phyloP scores from a whole-genome alignment of 2,329 filamentous ascomycete species.

The Trichoderma sp. region DNA sequence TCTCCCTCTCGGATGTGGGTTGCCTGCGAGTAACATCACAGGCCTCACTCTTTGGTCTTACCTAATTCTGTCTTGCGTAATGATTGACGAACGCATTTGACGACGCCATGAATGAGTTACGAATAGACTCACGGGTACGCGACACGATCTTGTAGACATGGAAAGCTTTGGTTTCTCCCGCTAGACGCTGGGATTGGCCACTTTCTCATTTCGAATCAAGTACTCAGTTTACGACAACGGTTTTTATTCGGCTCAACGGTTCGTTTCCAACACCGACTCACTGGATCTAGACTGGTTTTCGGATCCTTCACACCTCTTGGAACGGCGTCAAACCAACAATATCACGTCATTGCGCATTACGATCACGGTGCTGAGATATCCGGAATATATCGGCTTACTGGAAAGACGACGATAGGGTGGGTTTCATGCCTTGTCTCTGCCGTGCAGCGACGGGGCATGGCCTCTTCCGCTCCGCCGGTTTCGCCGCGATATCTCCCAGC shows the following conservation, averaged over 20 bases:
- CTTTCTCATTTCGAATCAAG: conserved; percentile 37
- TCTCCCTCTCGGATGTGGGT: conserved; percentile 31
- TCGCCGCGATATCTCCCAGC: conserved; percentile 13
- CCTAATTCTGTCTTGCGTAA: conserved; percentile 50
- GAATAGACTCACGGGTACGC: conserved; percentile 31
- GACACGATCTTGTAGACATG: conserved; percentile 40
- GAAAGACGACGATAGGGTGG: conserved; percentile 40
- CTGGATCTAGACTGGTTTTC: conserved; percentile 38
- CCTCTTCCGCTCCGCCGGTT: conserved; percentile 25
- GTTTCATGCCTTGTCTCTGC: conserved; percentile 37
- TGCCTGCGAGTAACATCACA: not conserved
- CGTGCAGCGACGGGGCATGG: conserved; percentile 37
- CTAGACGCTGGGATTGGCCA: conserved; percentile 41
- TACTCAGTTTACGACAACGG: conserved; percentile 32
- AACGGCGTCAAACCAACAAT: conserved; percentile 38
- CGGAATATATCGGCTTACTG: conserved; percentile 39
- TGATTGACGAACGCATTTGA: conserved; percentile 49
- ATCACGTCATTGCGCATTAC: conserved; percentile 42
- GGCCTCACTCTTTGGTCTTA: conserved; percentile 44
- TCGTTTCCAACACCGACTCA: conserved; percentile 21
- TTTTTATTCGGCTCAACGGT: conserved; percentile 39
- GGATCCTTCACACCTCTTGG: conserved; percentile 29
- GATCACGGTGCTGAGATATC: conserved; percentile 41
- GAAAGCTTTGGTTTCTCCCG: conserved; percentile 36
- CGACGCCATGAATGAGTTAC: conserved; percentile 43